phyloP scores from a whole-genome alignment of 1,284 basidiomycete genomes.

The Leccinum proximum region DNA sequence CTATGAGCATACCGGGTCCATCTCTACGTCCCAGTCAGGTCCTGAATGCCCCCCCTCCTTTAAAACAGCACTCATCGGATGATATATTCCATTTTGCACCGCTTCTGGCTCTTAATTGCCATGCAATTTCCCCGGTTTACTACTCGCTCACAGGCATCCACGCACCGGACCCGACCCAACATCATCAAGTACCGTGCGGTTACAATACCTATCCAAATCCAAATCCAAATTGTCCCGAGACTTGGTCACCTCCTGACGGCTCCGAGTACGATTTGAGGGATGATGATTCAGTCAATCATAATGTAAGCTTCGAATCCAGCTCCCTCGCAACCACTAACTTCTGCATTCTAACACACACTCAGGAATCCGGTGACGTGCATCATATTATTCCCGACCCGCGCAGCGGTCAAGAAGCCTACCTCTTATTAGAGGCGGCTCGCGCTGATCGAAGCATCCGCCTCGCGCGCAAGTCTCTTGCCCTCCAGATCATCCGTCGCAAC shows the following conservation, averaged over 20 bases:
- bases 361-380: neutral
- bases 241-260: neutral
- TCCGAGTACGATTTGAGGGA: neutral
- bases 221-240: neutral
- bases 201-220: neutral
- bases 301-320: neutral
- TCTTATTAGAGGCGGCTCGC: neutral
- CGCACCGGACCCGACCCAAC: neutral
- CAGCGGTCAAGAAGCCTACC: neutral
- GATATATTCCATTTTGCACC: slow-evolving; percentile 1
- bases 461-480: neutral
- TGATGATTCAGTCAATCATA: neutral
- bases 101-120: neutral
- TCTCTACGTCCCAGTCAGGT: neutral
- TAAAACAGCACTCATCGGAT: neutral
- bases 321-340: neutral
- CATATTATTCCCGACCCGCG: neutral
- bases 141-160: neutral
- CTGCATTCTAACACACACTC: neutral
- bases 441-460: neutral
- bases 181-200: neutral
- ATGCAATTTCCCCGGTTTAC: neutral
- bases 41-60: neutral
- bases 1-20: neutral
- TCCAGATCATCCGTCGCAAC: neutral